Evolutionary conservation across 306 rosid species (phyloP).

Genomic region (Cicer bijugum): DNA sequence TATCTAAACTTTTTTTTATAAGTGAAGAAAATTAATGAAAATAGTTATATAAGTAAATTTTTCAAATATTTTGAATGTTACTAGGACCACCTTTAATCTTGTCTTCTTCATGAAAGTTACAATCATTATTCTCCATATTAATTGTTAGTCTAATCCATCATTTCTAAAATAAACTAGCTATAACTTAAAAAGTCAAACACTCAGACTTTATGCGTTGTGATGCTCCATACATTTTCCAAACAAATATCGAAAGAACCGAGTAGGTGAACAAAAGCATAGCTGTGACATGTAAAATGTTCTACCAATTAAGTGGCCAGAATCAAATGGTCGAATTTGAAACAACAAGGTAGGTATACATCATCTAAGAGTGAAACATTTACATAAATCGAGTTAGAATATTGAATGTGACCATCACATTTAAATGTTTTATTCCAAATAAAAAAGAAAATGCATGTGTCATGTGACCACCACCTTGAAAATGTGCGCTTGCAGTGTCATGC

Average conservation of each 20-base stretch:
- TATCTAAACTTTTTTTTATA: no score
- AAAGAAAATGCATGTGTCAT: slow-evolving; percentile 27
- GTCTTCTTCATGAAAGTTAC: no score
- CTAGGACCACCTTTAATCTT: no score
- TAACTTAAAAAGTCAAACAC: background rate
- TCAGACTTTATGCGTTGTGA: background rate
- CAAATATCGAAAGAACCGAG: background rate
- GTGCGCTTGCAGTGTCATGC: slow-evolving; percentile 24
- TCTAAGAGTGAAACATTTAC: background rate
- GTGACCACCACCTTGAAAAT: slow-evolving; percentile 38
- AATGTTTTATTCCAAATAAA: no score
- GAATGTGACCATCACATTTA: slow-evolving; percentile 36
- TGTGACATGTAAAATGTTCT: background rate
- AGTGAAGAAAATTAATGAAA: no score
- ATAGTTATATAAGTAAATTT: no score
- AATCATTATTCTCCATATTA: no score
- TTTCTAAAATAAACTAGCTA: background rate
- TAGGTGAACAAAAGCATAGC: background rate
- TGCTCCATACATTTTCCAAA: background rate
- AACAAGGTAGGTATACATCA: slow-evolving; percentile 5
- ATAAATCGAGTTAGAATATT: background rate
- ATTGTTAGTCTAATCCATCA: no score
- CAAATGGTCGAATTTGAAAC: background rate
- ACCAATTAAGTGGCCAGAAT: background rate
- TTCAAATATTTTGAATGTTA: no score